A percentile compares a stretch with the other conserved stretches of the same genome.
Conservation (phyloP, 2,329 filamentous ascomycete genomes). For the Diaporthe sp. region DNA sequence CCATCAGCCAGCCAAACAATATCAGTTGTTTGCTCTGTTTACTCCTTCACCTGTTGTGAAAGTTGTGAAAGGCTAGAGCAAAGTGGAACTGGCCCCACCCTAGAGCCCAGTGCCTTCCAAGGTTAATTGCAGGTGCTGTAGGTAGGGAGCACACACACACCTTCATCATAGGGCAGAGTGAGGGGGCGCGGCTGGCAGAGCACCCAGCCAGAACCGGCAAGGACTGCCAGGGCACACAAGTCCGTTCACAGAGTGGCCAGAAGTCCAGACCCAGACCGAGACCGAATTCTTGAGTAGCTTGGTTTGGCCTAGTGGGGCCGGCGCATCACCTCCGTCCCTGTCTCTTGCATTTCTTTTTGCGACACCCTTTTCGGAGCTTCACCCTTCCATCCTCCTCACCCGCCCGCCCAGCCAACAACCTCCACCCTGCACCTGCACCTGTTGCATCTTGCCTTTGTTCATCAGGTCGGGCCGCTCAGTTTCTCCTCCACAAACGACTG, state of each 20-base stretch:
- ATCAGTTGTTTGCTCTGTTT: neutral
- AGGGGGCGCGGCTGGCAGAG: neutral
- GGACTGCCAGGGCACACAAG: conserved; percentile 6
- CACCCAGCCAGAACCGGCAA: neutral
- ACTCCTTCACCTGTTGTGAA: neutral
- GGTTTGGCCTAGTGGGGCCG: conserved; percentile 23
- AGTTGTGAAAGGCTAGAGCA: neutral
- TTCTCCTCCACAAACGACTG: neutral
- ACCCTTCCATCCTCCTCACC: conserved; percentile 4
- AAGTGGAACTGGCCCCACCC: neutral
- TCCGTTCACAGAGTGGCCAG: neutral
- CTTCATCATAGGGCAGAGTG: neutral
- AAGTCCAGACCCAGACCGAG: conserved; percentile 16
- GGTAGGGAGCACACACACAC: neutral
- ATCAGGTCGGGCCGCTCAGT: neutral
- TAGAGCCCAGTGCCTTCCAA: neutral
- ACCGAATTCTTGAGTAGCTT: conserved; percentile 4
- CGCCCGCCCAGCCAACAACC: conserved; percentile 7
- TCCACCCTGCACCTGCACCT: conserved; percentile 7
- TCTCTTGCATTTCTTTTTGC: conserved; percentile 28
- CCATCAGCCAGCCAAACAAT: neutral
- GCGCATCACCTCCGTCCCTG: conserved; percentile 24
- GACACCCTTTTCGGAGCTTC: conserved; percentile 25
- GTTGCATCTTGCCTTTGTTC: conserved; percentile 8
- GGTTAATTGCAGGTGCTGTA: neutral